Evolutionary conservation across 805 yeast species (phyloP).

Genomic region (Ascoidea asiatica): DNA sequence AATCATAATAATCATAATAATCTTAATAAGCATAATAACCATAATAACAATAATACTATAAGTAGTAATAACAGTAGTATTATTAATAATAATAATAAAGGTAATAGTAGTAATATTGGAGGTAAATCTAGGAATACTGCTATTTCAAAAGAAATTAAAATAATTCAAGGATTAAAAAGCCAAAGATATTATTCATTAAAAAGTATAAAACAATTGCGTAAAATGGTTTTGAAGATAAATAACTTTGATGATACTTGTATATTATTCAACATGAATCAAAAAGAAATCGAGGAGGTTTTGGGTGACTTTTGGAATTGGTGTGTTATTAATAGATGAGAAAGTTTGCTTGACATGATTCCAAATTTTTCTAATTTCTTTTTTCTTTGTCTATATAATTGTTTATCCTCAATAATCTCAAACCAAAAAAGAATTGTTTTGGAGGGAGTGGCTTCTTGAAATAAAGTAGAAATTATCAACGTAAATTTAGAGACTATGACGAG

Average conservation of each 20-base stretch:
- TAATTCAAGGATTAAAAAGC: slow-evolving; percentile 1
- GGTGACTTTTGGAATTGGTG: background rate
- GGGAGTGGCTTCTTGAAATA: too few relatives aligned
- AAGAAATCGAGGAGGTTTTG: background rate
- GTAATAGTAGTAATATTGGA: slow-evolving; percentile 6
- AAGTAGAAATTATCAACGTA: too few relatives aligned
- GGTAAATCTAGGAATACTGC: slow-evolving; percentile 3
- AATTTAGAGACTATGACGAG: too few relatives aligned
- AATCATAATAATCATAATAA: background rate
- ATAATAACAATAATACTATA: too few relatives aligned
- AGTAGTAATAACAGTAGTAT: background rate
- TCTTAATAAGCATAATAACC: background rate
- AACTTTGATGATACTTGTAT: slow-evolving; percentile 15
- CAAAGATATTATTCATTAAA: slow-evolving; percentile 11
- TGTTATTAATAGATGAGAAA: background rate
- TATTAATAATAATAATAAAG: background rate
- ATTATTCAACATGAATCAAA: background rate
- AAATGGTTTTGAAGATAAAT: slow-evolving; percentile 9
- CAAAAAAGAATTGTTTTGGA: too few relatives aligned
- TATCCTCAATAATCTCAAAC: too few relatives aligned
- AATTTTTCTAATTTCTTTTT: too few relatives aligned
- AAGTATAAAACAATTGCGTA: slow-evolving; percentile 7
- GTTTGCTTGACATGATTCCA: background rate
- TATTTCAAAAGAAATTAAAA: background rate
- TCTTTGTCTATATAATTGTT: too few relatives aligned